These are phyloP conservation scores for Spironucleus salmonicida DNA, from an alignment of 208 protist species.

Conservation along the genomic window DNA sequence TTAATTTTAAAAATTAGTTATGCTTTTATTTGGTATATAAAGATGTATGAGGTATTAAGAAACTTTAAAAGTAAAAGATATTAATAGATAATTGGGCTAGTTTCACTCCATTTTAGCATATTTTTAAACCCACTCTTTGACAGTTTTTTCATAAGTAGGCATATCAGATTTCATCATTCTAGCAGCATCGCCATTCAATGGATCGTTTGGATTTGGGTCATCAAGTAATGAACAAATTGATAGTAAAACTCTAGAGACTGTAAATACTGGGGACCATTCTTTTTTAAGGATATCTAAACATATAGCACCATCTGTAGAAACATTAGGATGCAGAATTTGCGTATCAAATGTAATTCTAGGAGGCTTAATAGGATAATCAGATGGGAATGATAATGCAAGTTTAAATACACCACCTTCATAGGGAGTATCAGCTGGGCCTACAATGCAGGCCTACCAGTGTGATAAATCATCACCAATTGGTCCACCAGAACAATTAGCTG, in stretches of 20 bases:
- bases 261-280: constrained; percentile 80
- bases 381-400: constrained; percentile 32
- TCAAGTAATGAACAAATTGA: constrained; percentile 90
- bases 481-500: neutral
- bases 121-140: neutral
- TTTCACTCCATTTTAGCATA: constrained; percentile 2
- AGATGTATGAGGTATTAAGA: too few species aligned
- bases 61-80: neutral
- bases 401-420: constrained; percentile 39
- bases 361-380: constrained; percentile 30
- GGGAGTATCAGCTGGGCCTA: constrained; percentile 38
- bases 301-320: constrained; percentile 38
- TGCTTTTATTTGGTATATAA: too few species aligned
- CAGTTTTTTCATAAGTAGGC: neutral
- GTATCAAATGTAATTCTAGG: constrained; percentile 28
- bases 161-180: neutral
- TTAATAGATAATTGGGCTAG: neutral
- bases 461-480: neutral
- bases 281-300: constrained; percentile 58
- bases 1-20: too few species aligned
- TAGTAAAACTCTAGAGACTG: constrained; percentile 90
- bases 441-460: constrained; percentile 32
- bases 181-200: neutral
- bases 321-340: constrained; percentile 34
- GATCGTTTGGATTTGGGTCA: constrained; percentile 86